A percentile compares a stretch with the other conserved stretches of the same genome.
phyloP scores from a whole-genome alignment of 2,329 filamentous ascomycete genomes.

The Amylocarpus encephaloides region DNA sequence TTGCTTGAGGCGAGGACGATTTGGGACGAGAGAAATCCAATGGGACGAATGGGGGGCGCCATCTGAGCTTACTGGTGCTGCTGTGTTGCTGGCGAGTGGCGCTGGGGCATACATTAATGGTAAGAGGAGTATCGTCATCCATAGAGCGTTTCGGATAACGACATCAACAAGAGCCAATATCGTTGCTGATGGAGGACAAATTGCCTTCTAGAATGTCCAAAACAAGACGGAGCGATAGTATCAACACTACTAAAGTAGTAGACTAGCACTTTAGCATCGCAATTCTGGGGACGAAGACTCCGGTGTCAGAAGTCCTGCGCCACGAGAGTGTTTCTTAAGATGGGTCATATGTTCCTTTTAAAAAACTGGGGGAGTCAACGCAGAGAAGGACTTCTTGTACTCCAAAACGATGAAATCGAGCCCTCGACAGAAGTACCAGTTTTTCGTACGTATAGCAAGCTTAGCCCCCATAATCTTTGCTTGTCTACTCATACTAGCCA shows the following conservation, averaged over 20 bases:
- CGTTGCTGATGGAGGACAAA: slow-evolving; percentile 53
- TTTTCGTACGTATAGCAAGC: too few species aligned
- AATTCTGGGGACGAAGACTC: too few species aligned
- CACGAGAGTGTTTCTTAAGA: too few species aligned
- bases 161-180: slow-evolving; percentile 50
- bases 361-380: too few species aligned
- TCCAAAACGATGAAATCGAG: too few species aligned
- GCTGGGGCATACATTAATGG: slow-evolving; percentile 59
- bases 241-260: background rate
- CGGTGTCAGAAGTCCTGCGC: too few species aligned
- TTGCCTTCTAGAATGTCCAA: slow-evolving; percentile 22
- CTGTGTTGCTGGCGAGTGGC: slow-evolving; percentile 54
- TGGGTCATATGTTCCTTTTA: too few species aligned
- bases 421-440: too few species aligned
- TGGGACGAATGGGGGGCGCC: slow-evolving; percentile 60
- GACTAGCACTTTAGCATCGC: background rate
- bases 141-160: background rate
- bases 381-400: too few species aligned
- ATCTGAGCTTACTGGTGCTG: slow-evolving; percentile 55
- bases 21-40: slow-evolving; percentile 56
- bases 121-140: slow-evolving; percentile 4
- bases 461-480: too few species aligned
- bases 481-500: too few species aligned
- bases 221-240: background rate
- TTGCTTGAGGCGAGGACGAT: slow-evolving; percentile 45